A percentile compares a stretch with the other conserved stretches of the same genome.
Evolutionary conservation across 1,284 basidiomycete species (phyloP).

Genomic region (Moesziomyces sp.): DNA sequence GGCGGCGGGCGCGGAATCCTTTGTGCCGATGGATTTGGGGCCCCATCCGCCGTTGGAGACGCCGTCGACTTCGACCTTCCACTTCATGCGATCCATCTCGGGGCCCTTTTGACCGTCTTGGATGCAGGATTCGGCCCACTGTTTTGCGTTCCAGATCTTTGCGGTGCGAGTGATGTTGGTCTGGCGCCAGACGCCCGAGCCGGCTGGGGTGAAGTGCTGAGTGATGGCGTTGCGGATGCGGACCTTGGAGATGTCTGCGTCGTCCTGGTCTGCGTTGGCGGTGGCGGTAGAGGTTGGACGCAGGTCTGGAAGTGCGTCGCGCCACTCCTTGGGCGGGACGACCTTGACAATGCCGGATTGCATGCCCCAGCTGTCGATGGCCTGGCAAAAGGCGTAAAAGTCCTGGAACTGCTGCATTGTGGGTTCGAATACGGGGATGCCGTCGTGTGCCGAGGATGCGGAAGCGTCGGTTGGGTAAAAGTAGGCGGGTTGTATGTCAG

Average conservation of each 20-base stretch:
- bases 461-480: conserved; percentile 54
- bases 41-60: conserved; percentile 51
- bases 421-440: conserved; percentile 65
- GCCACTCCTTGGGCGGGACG: conserved; percentile 63
- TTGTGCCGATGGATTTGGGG: conserved; percentile 35
- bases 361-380: conserved; percentile 66
- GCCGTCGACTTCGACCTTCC: conserved; percentile 55
- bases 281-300: conserved; percentile 13
- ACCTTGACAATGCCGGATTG: conserved; percentile 65
- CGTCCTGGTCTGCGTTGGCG: conserved; percentile 10
- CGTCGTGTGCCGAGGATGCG: conserved; percentile 38
- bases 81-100: conserved; percentile 60
- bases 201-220: conserved; percentile 63
- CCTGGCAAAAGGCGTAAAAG: conserved; percentile 64
- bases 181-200: conserved; percentile 64
- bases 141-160: conserved; percentile 64
- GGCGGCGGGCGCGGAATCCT: conserved; percentile 22
- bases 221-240: conserved; percentile 64
- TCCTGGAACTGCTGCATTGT: conserved; percentile 65
- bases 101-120: conserved; percentile 58
- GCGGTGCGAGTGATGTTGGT: conserved; percentile 62
- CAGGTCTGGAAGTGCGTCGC: conserved; percentile 55
- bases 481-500: conserved; percentile 58
- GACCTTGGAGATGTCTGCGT: conserved; percentile 47
- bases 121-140: conserved; percentile 62